Percentiles rank a stretch among this genome's conserved stretches.
Evolutionary conservation across 495 filamentous ascomycete species (phyloP).

Genomic region (Clohesyomyces aquaticus): DNA sequence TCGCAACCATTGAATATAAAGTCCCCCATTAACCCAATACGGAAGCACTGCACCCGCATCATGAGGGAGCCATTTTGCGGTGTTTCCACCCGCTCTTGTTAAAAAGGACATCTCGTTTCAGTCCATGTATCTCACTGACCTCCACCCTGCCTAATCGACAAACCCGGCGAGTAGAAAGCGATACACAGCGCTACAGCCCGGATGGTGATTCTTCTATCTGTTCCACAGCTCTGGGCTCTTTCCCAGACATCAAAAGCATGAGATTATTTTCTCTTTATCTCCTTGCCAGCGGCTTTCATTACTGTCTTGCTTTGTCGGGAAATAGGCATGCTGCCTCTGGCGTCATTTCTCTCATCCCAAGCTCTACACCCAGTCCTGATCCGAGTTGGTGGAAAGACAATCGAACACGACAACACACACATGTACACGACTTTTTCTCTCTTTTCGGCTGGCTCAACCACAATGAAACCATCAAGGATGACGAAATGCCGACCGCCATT

Average conservation of each 20-base stretch:
- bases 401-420: conserved; percentile 12
- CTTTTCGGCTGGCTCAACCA: conserved; percentile 25
- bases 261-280: not conserved
- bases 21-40: not conserved
- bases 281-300: not conserved
- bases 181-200: conserved; percentile 2
- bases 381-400: conserved; percentile 12
- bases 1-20: not conserved
- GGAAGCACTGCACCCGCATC: not conserved
- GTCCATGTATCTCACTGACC: conserved; percentile 1
- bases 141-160: not conserved
- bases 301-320: not conserved
- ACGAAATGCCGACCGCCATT: conserved; percentile 27
- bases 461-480: conserved; percentile 25
- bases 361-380: conserved; percentile 13
- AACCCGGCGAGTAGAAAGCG: not conserved
- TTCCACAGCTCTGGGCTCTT: conserved; percentile 6
- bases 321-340: not conserved
- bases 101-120: not conserved
- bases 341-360: conserved; percentile 24
- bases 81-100: not conserved
- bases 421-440: conserved; percentile 35
- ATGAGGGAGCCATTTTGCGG: conserved; percentile 1
- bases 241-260: conserved; percentile 8
- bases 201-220: conserved; percentile 10